Base-by-base conservation (phyloP, 2,329 filamentous ascomycete species). In the Cryphonectria nitschkei region DNA sequence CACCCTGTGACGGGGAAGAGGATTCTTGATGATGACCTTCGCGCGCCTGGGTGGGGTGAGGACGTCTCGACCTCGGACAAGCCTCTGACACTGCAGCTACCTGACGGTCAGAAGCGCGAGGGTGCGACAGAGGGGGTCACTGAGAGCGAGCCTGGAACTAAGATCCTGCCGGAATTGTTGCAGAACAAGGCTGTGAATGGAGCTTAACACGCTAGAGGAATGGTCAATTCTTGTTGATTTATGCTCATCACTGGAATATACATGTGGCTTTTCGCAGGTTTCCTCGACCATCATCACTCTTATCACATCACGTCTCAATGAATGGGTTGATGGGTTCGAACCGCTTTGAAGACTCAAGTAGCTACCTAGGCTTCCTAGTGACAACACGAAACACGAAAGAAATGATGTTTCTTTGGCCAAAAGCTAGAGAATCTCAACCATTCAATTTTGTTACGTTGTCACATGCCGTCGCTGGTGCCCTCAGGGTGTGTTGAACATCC, bases 1-100 rank as follows among this genome's bases (percentile, higher is more conserved):
- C 85, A 87, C 75, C 85, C 85, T 0, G 79, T 86, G 19, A 87
- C 85, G 13, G 84, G 85, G 7, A 78, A 82, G 75, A 77, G 75
- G 72, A 80, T 84, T 4, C 77, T 76, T 8, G 80, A 81, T n/a
- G 84, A 85, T 65, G 84, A 86, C 74, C 76, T 86, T 75, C 81
- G 83, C 71, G 84, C 85, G 34, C 85, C 85, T 5, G 75, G 77
- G 65, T 86, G 76, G 74, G 84, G 84, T 1, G 74, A 81, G 62
- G 81, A 82, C 67, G 78, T 81, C 2, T 78, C 76, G 39, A 81
- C 79, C 1, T 80, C 81, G 39, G 79, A 82, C 39, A 82, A 81
- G 64, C 78, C 83, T 14, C 75, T 87, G 74, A 82, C 80, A 54
- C 73, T 86, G 68, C 76, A 76, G 66, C 71, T 82, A 75, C 80